A percentile compares a stretch with the other conserved stretches of the same genome.
These are phyloP conservation scores for Pyricularia pennisetigena DNA, from an alignment of 2,329 filamentous ascomycete species.

Conservation along the genomic window DNA sequence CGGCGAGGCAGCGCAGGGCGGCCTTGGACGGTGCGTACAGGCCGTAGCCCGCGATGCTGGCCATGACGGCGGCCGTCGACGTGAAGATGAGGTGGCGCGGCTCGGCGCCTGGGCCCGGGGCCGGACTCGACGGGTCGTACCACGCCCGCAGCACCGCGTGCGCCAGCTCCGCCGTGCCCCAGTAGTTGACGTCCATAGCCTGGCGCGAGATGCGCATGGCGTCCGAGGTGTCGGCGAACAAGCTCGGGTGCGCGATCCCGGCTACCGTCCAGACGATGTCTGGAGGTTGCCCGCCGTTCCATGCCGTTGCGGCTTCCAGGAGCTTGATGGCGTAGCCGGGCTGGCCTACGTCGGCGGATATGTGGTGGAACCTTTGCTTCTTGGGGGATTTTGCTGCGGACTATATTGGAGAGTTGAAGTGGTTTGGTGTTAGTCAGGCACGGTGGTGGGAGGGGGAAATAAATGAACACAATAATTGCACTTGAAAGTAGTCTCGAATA, in stretches of 20 bases:
- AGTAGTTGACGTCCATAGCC: conserved; percentile 93
- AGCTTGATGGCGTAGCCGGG: conserved; percentile 60
- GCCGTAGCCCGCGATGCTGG: conserved; percentile 70
- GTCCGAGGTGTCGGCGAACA: conserved; percentile 72
- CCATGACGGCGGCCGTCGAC: conserved; percentile 64
- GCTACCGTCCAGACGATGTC: conserved; percentile 92
- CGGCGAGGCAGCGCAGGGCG: conserved; percentile 73
- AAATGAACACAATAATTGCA: background rate
- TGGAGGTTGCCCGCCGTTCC: conserved; percentile 65
- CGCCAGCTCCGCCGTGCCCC: conserved; percentile 75
- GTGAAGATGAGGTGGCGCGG: conserved; percentile 83
- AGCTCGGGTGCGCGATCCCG: conserved; percentile 60
- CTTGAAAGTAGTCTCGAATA: no score
- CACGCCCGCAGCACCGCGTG: conserved; percentile 70
- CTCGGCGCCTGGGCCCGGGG: conserved; percentile 33
- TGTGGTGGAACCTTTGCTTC: conserved; percentile 71
- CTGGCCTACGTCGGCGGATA: conserved; percentile 72
- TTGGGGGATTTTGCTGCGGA: conserved; percentile 53
- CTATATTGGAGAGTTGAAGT: conserved; percentile 24
- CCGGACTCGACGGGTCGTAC: conserved; percentile 33
- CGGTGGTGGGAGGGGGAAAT: background rate
- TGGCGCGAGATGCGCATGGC: conserved; percentile 54
- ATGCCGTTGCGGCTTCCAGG: conserved; percentile 60
- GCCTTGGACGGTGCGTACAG: conserved; percentile 80
- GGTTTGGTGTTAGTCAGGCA: background rate